Conservation (phyloP, 768 basidiomycete genomes). For the Psilocybe cyanescens region DNA sequence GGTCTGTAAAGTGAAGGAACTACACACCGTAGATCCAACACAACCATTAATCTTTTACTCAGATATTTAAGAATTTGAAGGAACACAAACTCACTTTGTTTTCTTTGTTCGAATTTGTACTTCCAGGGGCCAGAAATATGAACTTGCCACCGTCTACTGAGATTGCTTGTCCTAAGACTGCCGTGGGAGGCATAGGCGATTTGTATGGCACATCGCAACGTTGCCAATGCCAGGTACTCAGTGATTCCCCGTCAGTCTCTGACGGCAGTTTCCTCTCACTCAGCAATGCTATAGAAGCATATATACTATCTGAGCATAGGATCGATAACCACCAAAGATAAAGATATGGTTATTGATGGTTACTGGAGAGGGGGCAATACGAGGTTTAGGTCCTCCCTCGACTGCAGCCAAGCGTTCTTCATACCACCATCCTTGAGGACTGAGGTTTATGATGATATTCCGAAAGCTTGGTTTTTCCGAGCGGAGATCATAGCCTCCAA, state of each 20-base stretch:
- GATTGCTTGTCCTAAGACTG: slow-evolving; percentile 15
- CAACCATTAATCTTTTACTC: not conserved
- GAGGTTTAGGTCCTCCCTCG: slow-evolving; percentile 5
- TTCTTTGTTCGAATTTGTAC: slow-evolving; percentile 9
- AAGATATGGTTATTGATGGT: slow-evolving; percentile 24
- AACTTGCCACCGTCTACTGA: slow-evolving; percentile 27
- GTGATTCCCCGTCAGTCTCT: not conserved
- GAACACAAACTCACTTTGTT: not conserved
- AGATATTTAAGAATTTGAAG: not conserved
- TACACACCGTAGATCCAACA: not conserved
- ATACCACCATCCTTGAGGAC: slow-evolving; percentile 26
- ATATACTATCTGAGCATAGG: slow-evolving; percentile 9
- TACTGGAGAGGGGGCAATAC: slow-evolving; percentile 27
- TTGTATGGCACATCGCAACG: slow-evolving; percentile 20
- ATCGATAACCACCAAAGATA: slow-evolving; percentile 29
- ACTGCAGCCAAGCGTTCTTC: not conserved
- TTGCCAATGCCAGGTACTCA: slow-evolving; percentile 24
- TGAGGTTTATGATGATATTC: slow-evolving; percentile 25
- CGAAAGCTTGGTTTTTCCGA: slow-evolving; percentile 6
- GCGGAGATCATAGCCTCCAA: slow-evolving; percentile 27
- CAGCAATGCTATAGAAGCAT: slow-evolving; percentile 24
- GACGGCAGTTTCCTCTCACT: slow-evolving; percentile 4
- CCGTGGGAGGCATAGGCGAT: slow-evolving; percentile 12
- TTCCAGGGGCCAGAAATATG: slow-evolving; percentile 27
- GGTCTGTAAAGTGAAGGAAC: slow-evolving; percentile 9